Percentiles rank a stretch among this genome's conserved stretches.
These are phyloP conservation scores for Nakazawaea wyomingensis DNA, from an alignment of 805 yeast genomes.

Conservation along the genomic window DNA sequence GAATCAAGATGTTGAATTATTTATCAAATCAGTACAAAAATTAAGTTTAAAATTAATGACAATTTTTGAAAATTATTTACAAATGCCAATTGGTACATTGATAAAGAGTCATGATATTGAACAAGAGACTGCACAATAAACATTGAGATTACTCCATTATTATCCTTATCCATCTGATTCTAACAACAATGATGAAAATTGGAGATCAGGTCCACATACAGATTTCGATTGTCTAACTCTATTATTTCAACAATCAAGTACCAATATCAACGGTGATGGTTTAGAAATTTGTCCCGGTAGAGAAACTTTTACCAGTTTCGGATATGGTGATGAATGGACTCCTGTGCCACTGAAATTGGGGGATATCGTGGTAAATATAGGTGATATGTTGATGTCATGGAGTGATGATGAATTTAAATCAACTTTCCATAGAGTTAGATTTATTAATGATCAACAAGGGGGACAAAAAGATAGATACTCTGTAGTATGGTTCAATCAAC, in stretches of 20 bases:
- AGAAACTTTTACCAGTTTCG: constrained; percentile 30
- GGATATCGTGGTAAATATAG: constrained; percentile 31
- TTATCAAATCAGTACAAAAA: constrained; percentile 22
- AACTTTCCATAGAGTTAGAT: constrained; percentile 30
- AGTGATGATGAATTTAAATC: constrained; percentile 29
- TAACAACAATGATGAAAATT: constrained; percentile 20
- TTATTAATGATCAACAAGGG: constrained; percentile 24
- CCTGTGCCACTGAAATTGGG: constrained; percentile 29
- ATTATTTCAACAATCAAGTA: constrained; percentile 24
- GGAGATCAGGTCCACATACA: constrained; percentile 35
- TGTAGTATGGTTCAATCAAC: constrained; percentile 32
- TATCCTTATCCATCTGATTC: too few species aligned
- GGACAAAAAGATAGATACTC: constrained; percentile 26
- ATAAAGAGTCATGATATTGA: constrained; percentile 24
- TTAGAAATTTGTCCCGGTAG: constrained; percentile 33
- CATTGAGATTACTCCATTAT: constrained; percentile 29
- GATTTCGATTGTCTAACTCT: constrained; percentile 31
- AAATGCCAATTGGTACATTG: constrained; percentile 24
- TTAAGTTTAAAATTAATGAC: constrained; percentile 23
- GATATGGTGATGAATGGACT: constrained; percentile 29
- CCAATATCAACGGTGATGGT: constrained; percentile 25
- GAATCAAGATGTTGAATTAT: constrained; percentile 19
- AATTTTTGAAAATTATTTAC: constrained; percentile 27
- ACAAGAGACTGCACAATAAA: constrained; percentile 26
- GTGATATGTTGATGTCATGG: constrained; percentile 36